Conservation (phyloP, 2,329 filamentous ascomycete species). For the Ophiocordyceps camponoti-saundersi region DNA sequence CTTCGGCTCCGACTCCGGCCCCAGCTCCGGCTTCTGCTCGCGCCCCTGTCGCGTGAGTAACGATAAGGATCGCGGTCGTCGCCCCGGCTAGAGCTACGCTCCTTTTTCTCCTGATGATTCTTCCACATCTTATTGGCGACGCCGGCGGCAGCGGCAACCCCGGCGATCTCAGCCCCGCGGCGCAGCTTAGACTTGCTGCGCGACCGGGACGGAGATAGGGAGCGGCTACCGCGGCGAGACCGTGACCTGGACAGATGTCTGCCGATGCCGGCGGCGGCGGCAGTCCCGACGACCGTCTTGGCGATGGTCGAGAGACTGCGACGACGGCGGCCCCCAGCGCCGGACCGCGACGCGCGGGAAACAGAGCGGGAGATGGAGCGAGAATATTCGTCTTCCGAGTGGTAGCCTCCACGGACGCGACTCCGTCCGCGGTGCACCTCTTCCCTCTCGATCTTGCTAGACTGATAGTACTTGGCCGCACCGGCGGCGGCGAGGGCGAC, state of each 20-base stretch:
- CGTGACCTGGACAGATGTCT: conserved; percentile 32
- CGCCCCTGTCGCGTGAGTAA: conserved; percentile 16
- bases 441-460: conserved; percentile 42
- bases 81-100: conserved; percentile 16
- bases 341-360: conserved; percentile 17
- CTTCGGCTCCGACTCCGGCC: conserved; percentile 21
- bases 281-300: conserved; percentile 40
- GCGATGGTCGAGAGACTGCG: conserved; percentile 31
- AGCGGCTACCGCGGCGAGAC: conserved; percentile 9
- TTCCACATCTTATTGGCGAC: conserved; percentile 46
- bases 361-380: conserved; percentile 11
- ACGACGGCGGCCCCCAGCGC: conserved; percentile 25
- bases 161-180: conserved; percentile 42
- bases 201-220: conserved; percentile 13
- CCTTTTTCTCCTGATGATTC: conserved; percentile 42
- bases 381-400: conserved; percentile 24
- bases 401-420: conserved; percentile 24
- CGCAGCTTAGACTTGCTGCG: conserved; percentile 29
- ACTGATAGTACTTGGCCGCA: conserved; percentile 47
- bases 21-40: conserved; percentile 6
- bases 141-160: conserved; percentile 41
- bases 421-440: conserved; percentile 39
- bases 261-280: conserved; percentile 39
- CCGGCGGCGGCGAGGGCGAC: conserved; percentile 47
- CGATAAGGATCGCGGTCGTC: conserved; percentile 19